phyloP scores from a whole-genome alignment of 2,329 filamentous ascomycete genomes.

The Aspergillus viridinutans region DNA sequence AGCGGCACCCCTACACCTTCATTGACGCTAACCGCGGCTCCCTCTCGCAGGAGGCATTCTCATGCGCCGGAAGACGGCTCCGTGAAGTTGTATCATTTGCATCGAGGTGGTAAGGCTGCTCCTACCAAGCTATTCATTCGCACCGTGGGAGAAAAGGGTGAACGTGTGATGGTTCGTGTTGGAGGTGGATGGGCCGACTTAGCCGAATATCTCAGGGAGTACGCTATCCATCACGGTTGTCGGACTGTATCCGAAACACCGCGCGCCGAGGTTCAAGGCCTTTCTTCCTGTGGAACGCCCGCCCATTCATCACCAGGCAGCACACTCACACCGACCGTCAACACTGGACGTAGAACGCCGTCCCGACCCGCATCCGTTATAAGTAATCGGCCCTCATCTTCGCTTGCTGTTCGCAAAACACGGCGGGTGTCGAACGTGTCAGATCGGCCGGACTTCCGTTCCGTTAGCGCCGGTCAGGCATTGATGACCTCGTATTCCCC shows the following conservation, averaged over 20 bases:
- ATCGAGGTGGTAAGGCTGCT: conserved; percentile 73
- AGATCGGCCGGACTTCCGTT: conserved; percentile 23
- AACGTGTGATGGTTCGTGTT: conserved; percentile 96
- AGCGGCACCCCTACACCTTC: conserved; percentile 61
- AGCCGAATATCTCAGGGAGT: conserved; percentile 90
- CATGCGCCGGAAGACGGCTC: conserved; percentile 57
- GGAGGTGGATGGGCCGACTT: conserved; percentile 98
- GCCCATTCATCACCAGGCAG: conserved; percentile 25
- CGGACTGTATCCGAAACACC: conserved; percentile 54
- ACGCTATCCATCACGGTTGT: conserved; percentile 86
- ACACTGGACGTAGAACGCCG: conserved; percentile 30
- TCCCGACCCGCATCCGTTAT: conserved; percentile 36
- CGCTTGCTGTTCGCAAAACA: conserved; percentile 36
- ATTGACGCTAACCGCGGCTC: conserved; percentile 63
- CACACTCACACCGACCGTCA: conserved; percentile 18
- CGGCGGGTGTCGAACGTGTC: conserved; percentile 35
- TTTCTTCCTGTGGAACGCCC: conserved; percentile 32
- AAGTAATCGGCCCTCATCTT: conserved; percentile 35
- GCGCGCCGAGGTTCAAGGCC: conserved; percentile 53
- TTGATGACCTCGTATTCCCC: conserved; percentile 26
- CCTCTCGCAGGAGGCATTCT: conserved; percentile 30
- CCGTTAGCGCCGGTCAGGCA: conserved; percentile 25
- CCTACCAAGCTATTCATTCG: conserved; percentile 95
- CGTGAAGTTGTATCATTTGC: conserved; percentile 89
- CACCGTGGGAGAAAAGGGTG: conserved; percentile 80